phyloP scores from a whole-genome alignment of 805 yeast genomes.

The Suhomyces canberraensis region DNA sequence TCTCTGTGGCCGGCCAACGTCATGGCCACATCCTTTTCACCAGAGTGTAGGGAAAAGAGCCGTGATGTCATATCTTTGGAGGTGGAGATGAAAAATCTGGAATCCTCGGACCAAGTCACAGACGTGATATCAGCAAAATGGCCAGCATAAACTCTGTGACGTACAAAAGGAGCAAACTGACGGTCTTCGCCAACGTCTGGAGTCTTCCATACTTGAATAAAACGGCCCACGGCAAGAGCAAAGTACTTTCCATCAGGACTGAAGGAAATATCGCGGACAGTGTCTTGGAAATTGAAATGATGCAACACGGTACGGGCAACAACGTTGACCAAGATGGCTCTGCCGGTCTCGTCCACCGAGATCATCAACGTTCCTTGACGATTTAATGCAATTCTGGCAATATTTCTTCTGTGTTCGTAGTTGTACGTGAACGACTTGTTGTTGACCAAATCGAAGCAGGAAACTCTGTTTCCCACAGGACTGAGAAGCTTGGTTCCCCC shows the following conservation, averaged over 20 bases:
- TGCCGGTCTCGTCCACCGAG: constrained; percentile 86
- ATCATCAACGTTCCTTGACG: constrained; percentile 75
- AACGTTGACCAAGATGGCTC: constrained; percentile 89
- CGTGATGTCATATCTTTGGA: constrained; percentile 89
- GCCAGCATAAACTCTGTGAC: constrained; percentile 87
- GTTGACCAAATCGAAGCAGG: constrained; percentile 81
- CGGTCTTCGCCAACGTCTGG: constrained; percentile 78
- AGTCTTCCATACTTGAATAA: constrained; percentile 90
- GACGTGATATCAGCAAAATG: constrained; percentile 81
- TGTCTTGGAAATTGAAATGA: constrained; percentile 88
- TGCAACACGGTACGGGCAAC: constrained; percentile 80
- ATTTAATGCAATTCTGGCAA: constrained; percentile 76
- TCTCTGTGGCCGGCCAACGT: constrained; percentile 92
- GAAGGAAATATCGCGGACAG: constrained; percentile 70
- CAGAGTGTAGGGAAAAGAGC: constrained; percentile 70
- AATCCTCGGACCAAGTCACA: constrained; percentile 85
- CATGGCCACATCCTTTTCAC: constrained; percentile 70
- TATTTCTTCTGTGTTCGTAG: constrained; percentile 88
- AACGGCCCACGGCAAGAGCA: constrained; percentile 80
- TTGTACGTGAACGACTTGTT: constrained; percentile 85
- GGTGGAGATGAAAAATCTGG: constrained; percentile 80
- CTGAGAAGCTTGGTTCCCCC: constrained; percentile 82
- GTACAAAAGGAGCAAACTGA: constrained; percentile 93
- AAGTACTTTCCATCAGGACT: constrained; percentile 86
- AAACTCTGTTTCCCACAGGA: constrained; percentile 93